A percentile compares a stretch with the other conserved stretches of the same genome.
Conservation (phyloP, 192 early-diverging fungal species). For the Rhizoclosmatium globosum region DNA sequence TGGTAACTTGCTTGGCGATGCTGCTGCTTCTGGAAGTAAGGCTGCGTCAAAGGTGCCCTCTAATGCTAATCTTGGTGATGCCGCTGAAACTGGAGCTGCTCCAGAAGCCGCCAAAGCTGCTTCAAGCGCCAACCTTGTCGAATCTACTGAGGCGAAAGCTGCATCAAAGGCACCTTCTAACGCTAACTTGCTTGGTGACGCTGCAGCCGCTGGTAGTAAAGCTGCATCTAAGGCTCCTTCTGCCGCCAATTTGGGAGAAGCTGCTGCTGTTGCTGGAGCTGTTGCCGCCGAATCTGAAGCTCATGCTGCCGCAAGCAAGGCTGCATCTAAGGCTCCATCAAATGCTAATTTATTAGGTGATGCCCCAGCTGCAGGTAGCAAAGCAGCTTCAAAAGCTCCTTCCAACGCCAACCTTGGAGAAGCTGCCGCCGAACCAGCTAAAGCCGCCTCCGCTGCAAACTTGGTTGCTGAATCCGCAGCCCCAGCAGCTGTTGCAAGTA, state of each 20-base stretch:
- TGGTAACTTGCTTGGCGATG: neutral
- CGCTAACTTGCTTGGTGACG: neutral
- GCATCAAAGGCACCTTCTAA: neutral
- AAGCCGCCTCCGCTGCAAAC: neutral
- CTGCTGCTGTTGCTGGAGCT: neutral
- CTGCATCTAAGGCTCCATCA: neutral
- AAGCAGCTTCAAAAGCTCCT: neutral
- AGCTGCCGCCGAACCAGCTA: neutral
- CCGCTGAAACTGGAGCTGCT: neutral
- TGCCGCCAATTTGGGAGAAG: neutral
- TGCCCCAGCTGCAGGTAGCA: neutral
- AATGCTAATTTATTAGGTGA: neutral
- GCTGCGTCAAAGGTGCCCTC: neutral
- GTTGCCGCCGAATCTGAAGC: neutral
- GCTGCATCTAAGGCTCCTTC: neutral
- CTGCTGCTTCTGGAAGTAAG: neutral
- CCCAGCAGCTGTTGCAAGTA: neutral
- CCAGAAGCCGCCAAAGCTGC: neutral
- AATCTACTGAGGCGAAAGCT: neutral
- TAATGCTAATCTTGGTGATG: neutral
- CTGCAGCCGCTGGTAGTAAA: neutral
- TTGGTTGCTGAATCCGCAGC: neutral
- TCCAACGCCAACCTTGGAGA: no score
- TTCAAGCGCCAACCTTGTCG: neutral
- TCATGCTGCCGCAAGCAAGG: neutral